phyloP scores from a whole-genome alignment of 2,329 filamentous ascomycete genomes.

The Epicoccum sorghinum region DNA sequence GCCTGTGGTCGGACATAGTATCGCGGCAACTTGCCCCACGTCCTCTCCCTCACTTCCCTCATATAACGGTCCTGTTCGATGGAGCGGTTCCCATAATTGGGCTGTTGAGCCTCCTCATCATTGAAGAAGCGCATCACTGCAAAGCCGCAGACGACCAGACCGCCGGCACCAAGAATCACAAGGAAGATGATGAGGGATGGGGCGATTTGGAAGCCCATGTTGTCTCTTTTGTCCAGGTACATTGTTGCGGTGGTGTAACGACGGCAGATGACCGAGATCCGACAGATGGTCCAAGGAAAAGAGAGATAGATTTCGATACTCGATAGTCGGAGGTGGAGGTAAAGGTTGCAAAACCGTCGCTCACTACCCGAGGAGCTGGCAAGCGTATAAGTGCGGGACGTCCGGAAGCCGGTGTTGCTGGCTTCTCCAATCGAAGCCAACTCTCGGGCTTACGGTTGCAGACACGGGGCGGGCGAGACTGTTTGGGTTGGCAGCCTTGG shows the following conservation, averaged over 20 bases:
- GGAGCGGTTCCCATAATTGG: slow-evolving; percentile 13
- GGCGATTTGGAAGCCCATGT: slow-evolving; percentile 35
- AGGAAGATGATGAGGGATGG: slow-evolving; percentile 38
- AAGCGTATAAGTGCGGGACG: slow-evolving; percentile 8
- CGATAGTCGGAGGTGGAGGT: slow-evolving; percentile 1
- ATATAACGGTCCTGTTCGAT: slow-evolving; percentile 44
- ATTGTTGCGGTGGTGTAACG: slow-evolving; percentile 10
- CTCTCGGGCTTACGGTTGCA: slow-evolving; percentile 12
- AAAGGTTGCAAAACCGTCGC: slow-evolving; percentile 2
- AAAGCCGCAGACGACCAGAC: slow-evolving; percentile 27
- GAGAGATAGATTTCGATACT: background rate
- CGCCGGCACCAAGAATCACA: slow-evolving; percentile 34
- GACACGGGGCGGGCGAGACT: background rate
- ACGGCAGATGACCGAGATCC: background rate
- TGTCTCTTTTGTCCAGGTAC: slow-evolving; percentile 30
- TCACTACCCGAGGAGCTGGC: background rate
- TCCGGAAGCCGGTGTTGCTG: slow-evolving; percentile 4
- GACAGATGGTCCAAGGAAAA: background rate
- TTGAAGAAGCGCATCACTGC: slow-evolving; percentile 30
- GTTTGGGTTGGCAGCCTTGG: background rate
- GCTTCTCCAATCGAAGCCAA: slow-evolving; percentile 1
- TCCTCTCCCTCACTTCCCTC: slow-evolving; percentile 38
- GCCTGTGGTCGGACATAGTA: slow-evolving; percentile 8
- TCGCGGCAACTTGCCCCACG: slow-evolving; percentile 23
- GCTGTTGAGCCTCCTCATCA: slow-evolving; percentile 14